Base-by-base conservation (phyloP, 176 grass and related monocot genomes). In the Ensete ventricosum region DNA sequence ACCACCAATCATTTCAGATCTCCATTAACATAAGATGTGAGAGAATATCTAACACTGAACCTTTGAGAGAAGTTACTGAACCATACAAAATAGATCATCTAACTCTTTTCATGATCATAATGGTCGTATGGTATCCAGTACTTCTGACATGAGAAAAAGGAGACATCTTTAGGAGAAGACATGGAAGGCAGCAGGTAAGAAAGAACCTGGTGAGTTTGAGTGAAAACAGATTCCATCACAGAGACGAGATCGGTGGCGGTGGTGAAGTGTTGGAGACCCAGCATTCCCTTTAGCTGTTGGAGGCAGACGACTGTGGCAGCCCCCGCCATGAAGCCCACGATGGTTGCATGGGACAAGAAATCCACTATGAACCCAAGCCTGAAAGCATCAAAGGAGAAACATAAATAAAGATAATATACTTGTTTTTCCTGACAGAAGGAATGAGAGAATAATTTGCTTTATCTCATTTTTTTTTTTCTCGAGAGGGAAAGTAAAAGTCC, bases 281-380 rank as follows among this genome's bases (percentile, higher is more conserved):
- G 59, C 57, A 76, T 64, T 16, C 74, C 74, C 11, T 76, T 76
- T 12, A 76, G 58, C 34, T 76, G 57, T 11, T 76, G 74, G 1
- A 76, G 29, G 48, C 57, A 64, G 29, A 76, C 74, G 9, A 63
- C 27, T 0, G 57, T 52, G 14, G 57, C 74, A 14, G 74, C 50
- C 14, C 71, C 71, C 8, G 34, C 50, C 71, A 73, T 73, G 21
- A 73, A 73, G 14, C 74, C 74, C 2, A 64, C 25, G 25, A 76
- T 76, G 34, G n/a, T 29, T 9, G 74, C 43, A 27, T 64, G 57
- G 1, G 74, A 76, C 13, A 76, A 14, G 74, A 76, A 76, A 1
- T 76, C 74, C 19, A 76, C 43, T 29, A 76, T 63, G 57, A 76
- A 76, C 16, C 74, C 74, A 6, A 76, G 74, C 74, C 57, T 76